Evolutionary conservation across 192 early-diverging fungal genomes (phyloP).

Genomic region (Chytriomyces sp.): DNA sequence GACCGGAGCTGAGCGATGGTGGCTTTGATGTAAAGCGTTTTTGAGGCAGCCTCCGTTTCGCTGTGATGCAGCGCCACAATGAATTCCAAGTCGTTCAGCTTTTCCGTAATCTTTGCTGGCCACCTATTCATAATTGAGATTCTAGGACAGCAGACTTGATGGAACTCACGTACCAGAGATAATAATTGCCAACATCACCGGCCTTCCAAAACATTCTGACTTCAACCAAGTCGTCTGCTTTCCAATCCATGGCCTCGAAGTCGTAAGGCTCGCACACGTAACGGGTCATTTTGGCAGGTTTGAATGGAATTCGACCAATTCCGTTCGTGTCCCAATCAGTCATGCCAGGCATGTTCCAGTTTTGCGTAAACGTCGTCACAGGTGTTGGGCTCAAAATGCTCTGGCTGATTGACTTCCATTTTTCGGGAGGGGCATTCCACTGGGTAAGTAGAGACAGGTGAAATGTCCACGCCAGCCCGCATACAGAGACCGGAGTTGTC

Average conservation of each 20-base stretch:
- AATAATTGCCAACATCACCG: constrained; percentile 1
- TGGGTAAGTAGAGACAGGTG: background rate
- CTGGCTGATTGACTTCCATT: background rate
- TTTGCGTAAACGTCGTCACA: background rate
- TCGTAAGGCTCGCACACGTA: background rate
- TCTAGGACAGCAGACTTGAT: too few species aligned
- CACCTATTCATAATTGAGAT: background rate
- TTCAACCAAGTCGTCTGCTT: constrained; percentile 6
- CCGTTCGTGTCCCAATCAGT: background rate
- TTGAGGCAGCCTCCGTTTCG: background rate
- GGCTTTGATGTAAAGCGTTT: background rate
- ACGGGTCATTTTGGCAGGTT: background rate
- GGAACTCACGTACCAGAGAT: constrained; percentile 16
- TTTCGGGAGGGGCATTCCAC: background rate
- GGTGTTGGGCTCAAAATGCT: background rate
- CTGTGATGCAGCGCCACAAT: constrained; percentile 14
- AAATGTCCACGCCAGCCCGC: constrained; percentile 6
- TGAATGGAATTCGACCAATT: background rate
- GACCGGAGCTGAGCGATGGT: constrained; percentile 10
- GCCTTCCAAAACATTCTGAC: constrained; percentile 4
- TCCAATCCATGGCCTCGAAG: background rate
- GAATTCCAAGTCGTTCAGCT: background rate
- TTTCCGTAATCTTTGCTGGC: constrained; percentile 7
- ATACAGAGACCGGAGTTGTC: background rate
- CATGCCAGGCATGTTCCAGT: background rate